Conservation (phyloP, 73 alveolate genomes). For the Diophrys sp. region DNA sequence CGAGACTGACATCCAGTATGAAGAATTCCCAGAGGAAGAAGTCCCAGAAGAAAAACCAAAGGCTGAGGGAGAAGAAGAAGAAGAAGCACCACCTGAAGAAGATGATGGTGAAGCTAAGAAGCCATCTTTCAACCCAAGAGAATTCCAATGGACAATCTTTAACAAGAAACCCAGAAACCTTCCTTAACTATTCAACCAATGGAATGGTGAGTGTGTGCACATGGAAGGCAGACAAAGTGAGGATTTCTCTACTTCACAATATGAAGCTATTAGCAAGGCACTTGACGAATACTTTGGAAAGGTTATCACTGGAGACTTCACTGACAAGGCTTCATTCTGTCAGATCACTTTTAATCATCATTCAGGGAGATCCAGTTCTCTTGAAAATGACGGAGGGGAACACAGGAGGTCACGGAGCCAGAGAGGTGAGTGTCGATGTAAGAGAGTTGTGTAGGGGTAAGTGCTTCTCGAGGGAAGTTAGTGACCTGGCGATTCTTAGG, state of each 20-base stretch:
- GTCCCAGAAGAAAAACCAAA: conserved; percentile 40
- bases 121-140: conserved; percentile 38
- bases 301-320: background rate
- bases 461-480: too few relatives aligned
- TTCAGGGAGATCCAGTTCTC: background rate
- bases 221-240: conserved; percentile 38
- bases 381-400: too few relatives aligned
- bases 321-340: conserved; percentile 30
- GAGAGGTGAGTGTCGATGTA: too few relatives aligned
- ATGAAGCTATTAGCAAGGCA: conserved; percentile 38
- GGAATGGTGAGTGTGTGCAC: conserved; percentile 14
- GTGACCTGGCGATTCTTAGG: too few relatives aligned
- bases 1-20: conserved; percentile 53
- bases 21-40: conserved; percentile 58
- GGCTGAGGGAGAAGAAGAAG: conserved; percentile 43
- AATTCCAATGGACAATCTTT: conserved; percentile 32
- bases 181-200: conserved; percentile 21
- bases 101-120: conserved; percentile 30
- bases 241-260: conserved; percentile 21
- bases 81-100: conserved; percentile 26
- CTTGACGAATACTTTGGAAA: conserved; percentile 40
- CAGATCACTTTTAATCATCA: conserved; percentile 25
- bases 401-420: too few relatives aligned
- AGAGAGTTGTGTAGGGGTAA: too few relatives aligned
- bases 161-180: conserved; percentile 45